Evolutionary conservation across 345 rosid genomes (phyloP).

Genomic region (Sonneratia alba): DNA sequence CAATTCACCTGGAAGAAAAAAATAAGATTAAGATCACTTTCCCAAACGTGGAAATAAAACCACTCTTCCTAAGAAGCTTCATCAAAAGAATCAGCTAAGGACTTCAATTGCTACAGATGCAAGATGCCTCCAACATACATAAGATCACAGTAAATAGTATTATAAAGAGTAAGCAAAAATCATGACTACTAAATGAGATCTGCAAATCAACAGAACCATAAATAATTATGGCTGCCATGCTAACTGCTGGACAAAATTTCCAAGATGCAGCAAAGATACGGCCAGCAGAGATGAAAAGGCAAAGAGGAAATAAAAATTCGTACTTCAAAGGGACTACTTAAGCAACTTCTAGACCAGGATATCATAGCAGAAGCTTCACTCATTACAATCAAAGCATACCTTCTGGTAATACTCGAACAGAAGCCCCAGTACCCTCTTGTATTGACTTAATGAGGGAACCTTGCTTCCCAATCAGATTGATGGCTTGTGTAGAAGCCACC

Average conservation of each 20-base stretch:
- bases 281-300: background rate
- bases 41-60: background rate
- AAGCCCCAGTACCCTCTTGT: slow-evolving; percentile 69
- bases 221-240: background rate
- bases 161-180: background rate
- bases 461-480: slow-evolving; percentile 83
- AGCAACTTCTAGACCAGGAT: background rate
- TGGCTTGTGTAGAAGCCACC: slow-evolving; percentile 84
- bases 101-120: background rate
- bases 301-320: background rate
- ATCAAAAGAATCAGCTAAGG: background rate
- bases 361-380: background rate
- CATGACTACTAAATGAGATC: background rate
- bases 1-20: slow-evolving; percentile 41
- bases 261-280: background rate
- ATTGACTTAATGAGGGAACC: slow-evolving; percentile 77
- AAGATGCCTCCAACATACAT: background rate
- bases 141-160: background rate
- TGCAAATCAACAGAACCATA: background rate
- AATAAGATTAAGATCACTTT: background rate
- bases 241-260: background rate
- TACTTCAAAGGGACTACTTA: background rate
- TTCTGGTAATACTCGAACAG: slow-evolving; percentile 64
- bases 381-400: slow-evolving; percentile 25
- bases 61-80: background rate